These are phyloP conservation scores for Trichoderma atrobrunneum DNA, from an alignment of 2,329 filamentous ascomycete genomes.

Conservation along the genomic window DNA sequence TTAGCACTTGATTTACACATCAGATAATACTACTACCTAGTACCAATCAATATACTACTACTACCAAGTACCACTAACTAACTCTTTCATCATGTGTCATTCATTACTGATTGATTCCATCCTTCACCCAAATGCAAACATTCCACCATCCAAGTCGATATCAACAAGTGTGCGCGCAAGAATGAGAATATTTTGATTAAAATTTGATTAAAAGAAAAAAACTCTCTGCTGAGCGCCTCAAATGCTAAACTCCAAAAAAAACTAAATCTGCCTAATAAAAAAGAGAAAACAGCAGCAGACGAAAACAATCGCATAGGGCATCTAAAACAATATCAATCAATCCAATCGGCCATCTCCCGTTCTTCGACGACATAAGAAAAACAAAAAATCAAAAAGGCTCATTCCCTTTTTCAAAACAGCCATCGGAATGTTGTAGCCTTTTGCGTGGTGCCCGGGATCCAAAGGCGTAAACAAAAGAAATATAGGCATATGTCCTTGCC, in stretches of 20 bases:
- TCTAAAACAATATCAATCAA: slow-evolving; percentile 19
- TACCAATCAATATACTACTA: background rate
- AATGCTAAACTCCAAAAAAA: slow-evolving; percentile 23
- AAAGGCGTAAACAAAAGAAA: slow-evolving; percentile 21
- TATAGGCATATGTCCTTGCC: slow-evolving; percentile 17
- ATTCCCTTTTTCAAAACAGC: background rate
- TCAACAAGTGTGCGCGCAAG: background rate
- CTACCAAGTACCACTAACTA: background rate
- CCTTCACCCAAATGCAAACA: background rate
- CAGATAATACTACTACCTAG: background rate
- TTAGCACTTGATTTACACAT: background rate
- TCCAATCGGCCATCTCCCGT: slow-evolving; percentile 11
- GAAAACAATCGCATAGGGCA: background rate
- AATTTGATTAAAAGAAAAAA: slow-evolving; percentile 8
- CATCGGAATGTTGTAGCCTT: slow-evolving; percentile 4
- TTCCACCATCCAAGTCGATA: background rate
- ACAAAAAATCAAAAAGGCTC: background rate
- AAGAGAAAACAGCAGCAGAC: background rate
- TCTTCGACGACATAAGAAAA: slow-evolving; percentile 11
- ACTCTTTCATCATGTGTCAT: background rate
- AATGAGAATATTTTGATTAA: slow-evolving; percentile 20
- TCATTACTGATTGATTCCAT: background rate
- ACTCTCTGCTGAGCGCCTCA: slow-evolving; percentile 22
- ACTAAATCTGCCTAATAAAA: background rate
- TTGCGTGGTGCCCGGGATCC: background rate